Conservation (phyloP, 176 grass and related monocot genomes). For the Poa pratensis region DNA sequence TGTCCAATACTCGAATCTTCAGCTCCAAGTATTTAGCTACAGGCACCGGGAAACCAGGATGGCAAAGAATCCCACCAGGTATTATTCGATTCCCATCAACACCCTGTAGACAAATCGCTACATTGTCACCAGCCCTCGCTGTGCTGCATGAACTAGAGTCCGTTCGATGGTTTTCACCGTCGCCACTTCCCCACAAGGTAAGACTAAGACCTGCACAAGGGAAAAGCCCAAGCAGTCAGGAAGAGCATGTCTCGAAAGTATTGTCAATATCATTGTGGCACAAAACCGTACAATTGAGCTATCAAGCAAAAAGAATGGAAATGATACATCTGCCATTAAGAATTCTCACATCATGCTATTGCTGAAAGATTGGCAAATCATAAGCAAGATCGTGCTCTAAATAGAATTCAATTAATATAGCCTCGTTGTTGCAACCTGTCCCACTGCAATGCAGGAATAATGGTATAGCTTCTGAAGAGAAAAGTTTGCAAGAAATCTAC, state of each 20-base stretch:
- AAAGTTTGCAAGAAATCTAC: conserved; percentile 41
- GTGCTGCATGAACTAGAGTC: conserved; percentile 67
- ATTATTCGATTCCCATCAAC: conserved; percentile 63
- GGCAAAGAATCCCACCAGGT: conserved; percentile 81
- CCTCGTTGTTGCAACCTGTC: conserved; percentile 12
- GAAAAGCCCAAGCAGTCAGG: conserved; percentile 23
- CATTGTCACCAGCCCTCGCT: conserved; percentile 91
- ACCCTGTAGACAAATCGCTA: conserved; percentile 67
- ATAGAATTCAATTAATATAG: conserved; percentile 25
- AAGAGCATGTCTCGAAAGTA: background rate
- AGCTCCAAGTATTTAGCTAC: conserved; percentile 69
- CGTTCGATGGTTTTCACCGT: conserved; percentile 80
- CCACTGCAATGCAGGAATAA: conserved; percentile 1
- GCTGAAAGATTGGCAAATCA: conserved; percentile 25
- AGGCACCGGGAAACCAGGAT: conserved; percentile 74
- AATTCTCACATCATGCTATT: conserved; percentile 21
- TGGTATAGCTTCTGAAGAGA: conserved; percentile 1
- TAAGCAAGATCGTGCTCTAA: conserved; percentile 27
- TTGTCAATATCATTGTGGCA: background rate
- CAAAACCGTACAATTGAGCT: conserved; percentile 19
- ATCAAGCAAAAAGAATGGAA: conserved; percentile 8
- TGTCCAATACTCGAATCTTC: conserved; percentile 80
- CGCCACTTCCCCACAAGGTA: conserved; percentile 64
- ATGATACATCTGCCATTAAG: background rate
- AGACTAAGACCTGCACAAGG: conserved; percentile 73